Percentiles rank a stretch among this genome's conserved stretches.
Evolutionary conservation across 805 yeast genomes (phyloP).

Genomic region (Blastobotrys peoriensis): DNA sequence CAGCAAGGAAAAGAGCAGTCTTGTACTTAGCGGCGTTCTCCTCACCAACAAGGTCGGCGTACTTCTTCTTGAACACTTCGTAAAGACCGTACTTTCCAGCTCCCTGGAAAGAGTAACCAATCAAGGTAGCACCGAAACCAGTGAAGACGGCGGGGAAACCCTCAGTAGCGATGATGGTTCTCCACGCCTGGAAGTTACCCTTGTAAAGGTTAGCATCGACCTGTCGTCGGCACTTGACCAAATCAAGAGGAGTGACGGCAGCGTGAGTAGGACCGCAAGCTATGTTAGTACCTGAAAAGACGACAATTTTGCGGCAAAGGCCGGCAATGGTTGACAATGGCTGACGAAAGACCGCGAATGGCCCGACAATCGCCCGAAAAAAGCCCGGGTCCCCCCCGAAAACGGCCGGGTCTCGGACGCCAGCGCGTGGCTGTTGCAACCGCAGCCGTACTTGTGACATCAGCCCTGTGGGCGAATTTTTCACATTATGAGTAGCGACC

Average conservation of each 20-base stretch:
- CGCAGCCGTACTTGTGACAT: background rate
- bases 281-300: constrained; percentile 5
- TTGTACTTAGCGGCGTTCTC: constrained; percentile 54
- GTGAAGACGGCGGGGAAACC: constrained; percentile 75
- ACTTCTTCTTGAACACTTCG: constrained; percentile 80
- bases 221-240: constrained; percentile 90
- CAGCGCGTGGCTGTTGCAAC: too few species aligned
- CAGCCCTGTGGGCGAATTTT: background rate
- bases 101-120: constrained; percentile 94
- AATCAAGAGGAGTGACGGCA: constrained; percentile 84
- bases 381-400: too few species aligned
- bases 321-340: too few species aligned
- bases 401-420: too few species aligned
- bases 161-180: constrained; percentile 60
- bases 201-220: constrained; percentile 68
- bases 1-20: constrained; percentile 69
- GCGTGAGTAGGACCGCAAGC: constrained; percentile 99
- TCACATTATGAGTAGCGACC: background rate
- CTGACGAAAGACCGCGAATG: too few species aligned
- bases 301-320: too few species aligned
- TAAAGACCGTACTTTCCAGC: constrained; percentile 97
- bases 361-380: too few species aligned
- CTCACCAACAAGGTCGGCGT: constrained; percentile 61
- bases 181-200: constrained; percentile 79
- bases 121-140: constrained; percentile 86